phyloP scores from a whole-genome alignment of 1,284 basidiomycete genomes.

The Gymnopus androsaceus region DNA sequence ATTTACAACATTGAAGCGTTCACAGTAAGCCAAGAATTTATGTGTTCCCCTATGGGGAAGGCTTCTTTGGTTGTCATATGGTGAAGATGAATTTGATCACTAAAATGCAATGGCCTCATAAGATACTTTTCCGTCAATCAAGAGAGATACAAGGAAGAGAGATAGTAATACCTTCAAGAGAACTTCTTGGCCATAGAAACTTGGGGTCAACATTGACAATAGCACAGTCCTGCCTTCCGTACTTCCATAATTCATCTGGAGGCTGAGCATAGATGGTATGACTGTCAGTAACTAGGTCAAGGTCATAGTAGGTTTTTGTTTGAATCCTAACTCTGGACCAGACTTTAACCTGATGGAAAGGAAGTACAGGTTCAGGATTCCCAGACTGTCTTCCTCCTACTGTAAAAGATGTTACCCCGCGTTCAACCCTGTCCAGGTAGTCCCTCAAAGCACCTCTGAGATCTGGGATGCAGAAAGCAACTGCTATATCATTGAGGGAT shows the following conservation, averaged over 20 bases:
- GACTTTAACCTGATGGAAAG: neutral
- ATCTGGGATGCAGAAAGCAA: neutral
- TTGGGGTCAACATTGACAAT: neutral
- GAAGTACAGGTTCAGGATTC: too few relatives aligned
- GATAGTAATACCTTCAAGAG: neutral
- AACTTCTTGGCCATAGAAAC: neutral
- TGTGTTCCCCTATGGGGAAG: neutral
- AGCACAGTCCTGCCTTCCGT: neutral
- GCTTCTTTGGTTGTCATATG: too few relatives aligned
- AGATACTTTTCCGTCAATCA: neutral
- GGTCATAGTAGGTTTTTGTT: neutral
- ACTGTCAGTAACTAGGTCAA: neutral
- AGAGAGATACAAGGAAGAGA: neutral
- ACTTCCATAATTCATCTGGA: neutral
- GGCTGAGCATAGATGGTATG: neutral
- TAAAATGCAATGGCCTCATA: neutral
- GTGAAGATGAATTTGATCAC: neutral
- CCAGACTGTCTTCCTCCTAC: neutral
- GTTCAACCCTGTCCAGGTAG: neutral
- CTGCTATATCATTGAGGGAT: neutral
- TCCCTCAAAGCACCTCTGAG: neutral
- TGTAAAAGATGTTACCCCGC: neutral
- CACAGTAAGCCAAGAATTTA: neutral
- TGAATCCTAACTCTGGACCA: neutral
- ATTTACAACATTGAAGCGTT: neutral